Base-by-base conservation (phyloP, 1,284 basidiomycete genomes). In the Tetrapyrgos nigripes region DNA sequence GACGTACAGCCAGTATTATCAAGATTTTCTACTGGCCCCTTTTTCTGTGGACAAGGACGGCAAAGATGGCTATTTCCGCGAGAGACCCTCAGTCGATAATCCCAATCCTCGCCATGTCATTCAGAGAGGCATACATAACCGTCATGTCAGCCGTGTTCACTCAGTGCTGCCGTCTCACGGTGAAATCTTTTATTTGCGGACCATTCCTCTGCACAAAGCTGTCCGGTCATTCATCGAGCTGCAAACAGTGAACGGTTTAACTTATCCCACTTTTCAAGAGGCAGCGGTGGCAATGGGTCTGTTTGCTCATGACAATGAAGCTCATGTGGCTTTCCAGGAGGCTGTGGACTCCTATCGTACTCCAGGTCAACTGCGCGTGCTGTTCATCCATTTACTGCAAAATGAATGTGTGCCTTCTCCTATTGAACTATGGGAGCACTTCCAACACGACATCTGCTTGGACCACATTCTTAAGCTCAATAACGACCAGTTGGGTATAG, bases 111-210 rank as follows among this genome's bases (percentile, higher is more conserved):
- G 8, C 9, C 31, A 33, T 33, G 31, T 33, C 14, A 33, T 33
- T 33, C 31, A 8, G 8, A 8, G 31, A 8, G 31, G 14, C 31
- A 33, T 8, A 8, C 8, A 14, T 33, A 8, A 14, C 31, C 31
- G 31, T 33, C 31, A 33, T 33, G 31, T 33, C 31, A 33, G 31
- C 31, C 31, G 31, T 8, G 14, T 33, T 33, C 31, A 33, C 31
- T 8, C 31, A 33, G 31, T 33, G 8, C 31, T 33, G 14, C 31
- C 31, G 9, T 33, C 31, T 8, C 8, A 33, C 9, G 75, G 76
- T 9, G 73, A 78, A 21, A 54, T 69, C 1, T 78, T 73, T 51
- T 78, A 76, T 57, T 57, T 78, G 0, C 64, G 71, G 0, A 27
- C 56, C 9, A 55, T 78, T 3, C 63, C 77, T 1, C 54, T 60